Evolutionary conservation across 169 alveolate species (phyloP).

Genomic region (Eimeria sp.): DNA sequence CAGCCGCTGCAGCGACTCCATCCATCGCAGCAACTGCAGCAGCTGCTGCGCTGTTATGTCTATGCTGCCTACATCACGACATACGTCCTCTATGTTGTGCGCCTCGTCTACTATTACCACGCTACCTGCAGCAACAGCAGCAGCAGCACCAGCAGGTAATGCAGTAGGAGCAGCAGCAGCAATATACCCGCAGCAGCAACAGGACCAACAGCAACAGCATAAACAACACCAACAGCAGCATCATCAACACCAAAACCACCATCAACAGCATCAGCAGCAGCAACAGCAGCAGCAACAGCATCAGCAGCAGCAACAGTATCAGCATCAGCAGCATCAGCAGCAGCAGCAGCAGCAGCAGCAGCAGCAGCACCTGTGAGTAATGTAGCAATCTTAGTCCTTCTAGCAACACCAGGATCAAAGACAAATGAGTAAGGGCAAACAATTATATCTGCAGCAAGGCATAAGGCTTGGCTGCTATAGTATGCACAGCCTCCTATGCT

Average conservation of each 20-base stretch:
- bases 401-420: constrained; percentile 42
- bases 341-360: not conserved
- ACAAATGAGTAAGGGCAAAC: constrained; percentile 45
- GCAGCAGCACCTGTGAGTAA: not conserved
- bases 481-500: constrained; percentile 36
- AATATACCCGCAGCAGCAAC: no score
- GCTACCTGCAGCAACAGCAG: not conserved
- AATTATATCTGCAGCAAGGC: constrained; percentile 19
- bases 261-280: no score
- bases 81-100: constrained; percentile 32
- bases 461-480: constrained; percentile 28
- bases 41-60: constrained; percentile 15
- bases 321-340: not conserved
- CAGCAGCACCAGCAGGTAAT: not conserved
- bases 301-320: not conserved
- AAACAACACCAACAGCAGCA: no score
- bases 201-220: no score
- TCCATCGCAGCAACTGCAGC: constrained; percentile 45
- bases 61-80: constrained; percentile 4
- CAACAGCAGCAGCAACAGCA: not conserved
- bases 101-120: constrained; percentile 54
- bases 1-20: constrained; percentile 13
- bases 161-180: no score
- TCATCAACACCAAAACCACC: no score
- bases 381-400: constrained; percentile 20